Evolutionary conservation across 2,329 filamentous ascomycete genomes (phyloP), one percentile per base, ranked within the genome.

Genomic region (Podosphaera aphanis): DNA sequence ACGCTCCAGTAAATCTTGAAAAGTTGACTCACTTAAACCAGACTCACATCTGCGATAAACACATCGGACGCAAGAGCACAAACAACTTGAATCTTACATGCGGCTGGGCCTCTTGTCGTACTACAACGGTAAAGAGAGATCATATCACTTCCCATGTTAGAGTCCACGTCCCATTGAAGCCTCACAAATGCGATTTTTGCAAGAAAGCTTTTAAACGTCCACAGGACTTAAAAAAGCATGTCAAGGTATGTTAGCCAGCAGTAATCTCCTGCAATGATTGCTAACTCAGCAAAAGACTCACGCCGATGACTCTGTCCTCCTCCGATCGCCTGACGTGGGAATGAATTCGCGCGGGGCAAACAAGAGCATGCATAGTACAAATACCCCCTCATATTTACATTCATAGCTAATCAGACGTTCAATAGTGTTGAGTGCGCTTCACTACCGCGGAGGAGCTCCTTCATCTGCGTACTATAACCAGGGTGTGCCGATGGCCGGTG

Each of bases 111-210:
- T 81, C 79, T 52, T 98, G 90, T 67, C 78, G 85, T 51, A 95
- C 88, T 19, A 94, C 86, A 42, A 95, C 88, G 2, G 88, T 95
- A 61, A 95, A 98, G 72, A 84, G 90, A 57, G 90, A 95, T 59
- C 90, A 98, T 66, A 98, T 98, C 64, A 98, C 90, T 44, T 95
- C 90, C 44, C 90, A 98, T 64, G 94, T 98, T 57, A 83, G 90
- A 52, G 90, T 95, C 46, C 90, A 98, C 62, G 88, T 98, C n/a
- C 90, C 90, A 1, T 69, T 98, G 50, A 98, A 98, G 71, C 90
- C 90, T 54, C 90, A 98, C 69, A 95, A 94, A 66, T 98, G 90
- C 63, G 86, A 94, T 61, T 93, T 94, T 65, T 98, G 90, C 60
- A 84, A 84, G 60, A 98, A 98, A 69, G 86, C 86, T 1, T 98